Evolutionary conservation across 2,329 filamentous ascomycete species (phyloP), one percentile per base, ranked within the genome.

Genomic region (Bipolaris zeicola): DNA sequence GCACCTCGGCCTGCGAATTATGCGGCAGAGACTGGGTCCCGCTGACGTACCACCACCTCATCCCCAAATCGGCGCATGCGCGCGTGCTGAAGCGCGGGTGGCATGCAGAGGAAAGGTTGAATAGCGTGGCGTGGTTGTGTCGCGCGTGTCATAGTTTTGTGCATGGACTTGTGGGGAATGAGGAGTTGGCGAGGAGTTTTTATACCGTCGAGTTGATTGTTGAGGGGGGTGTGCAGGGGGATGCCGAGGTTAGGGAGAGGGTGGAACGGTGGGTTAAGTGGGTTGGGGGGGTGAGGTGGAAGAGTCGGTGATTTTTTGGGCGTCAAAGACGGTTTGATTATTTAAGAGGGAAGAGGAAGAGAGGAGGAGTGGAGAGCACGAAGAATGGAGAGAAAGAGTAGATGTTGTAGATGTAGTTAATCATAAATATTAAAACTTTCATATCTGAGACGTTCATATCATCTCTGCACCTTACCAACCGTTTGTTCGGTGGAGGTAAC

Each of bases 101-200:
- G 91, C 90, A 93, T 78, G 83, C 83, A 3, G 85, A 87, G 60
- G 89, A 90, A 73, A 85, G 87, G 76, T 73, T 96, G 74, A 86
- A 90, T 67, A 92, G 87, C 70, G 92, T 95, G 18, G 91, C 92
- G 11, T 96, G 91, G 91, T 76, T 96, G 63, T 96, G 92, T 76
- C 82, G 91, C 47, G 89, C 91, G 2, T 96, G 92, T 68, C 92
- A 96, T 79, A 85, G 83, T 39, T 92, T 91, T 71, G 90, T 96
- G 72, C 92, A 96, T 79, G 79, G 85, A 37, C 85, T 92, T 69
- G 88, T 86, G 33, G 81, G 78, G 4, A 91, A 95, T 70, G 91
- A 96, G 81, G 90, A 90, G 63, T 77, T 96, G 64, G 92, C 91
- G 13, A 81, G 83, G 65, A 78, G 87, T 51, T 92, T 83, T 71